A percentile compares a stretch with the other conserved stretches of the same genome.
Conservation (phyloP, 1,284 basidiomycete genomes). For the Sphaerobolus stellatus region DNA sequence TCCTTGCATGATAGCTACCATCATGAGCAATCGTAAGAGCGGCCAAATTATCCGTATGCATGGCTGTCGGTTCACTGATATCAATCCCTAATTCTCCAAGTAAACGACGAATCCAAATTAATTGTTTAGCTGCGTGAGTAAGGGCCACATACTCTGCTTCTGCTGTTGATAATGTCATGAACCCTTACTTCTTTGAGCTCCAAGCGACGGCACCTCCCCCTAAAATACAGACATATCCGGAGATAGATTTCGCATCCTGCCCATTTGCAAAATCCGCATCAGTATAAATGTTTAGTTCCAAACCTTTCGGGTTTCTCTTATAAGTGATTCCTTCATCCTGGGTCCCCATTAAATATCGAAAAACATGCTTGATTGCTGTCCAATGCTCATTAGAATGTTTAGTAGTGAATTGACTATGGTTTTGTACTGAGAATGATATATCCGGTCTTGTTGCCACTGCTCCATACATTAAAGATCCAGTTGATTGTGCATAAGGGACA, state of each 20-base stretch:
- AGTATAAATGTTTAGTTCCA: constrained; percentile 10
- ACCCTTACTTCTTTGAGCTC: constrained; percentile 16
- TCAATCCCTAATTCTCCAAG: constrained; percentile 15
- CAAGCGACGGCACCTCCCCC: constrained; percentile 16
- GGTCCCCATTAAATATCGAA: constrained; percentile 14
- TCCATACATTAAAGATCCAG: constrained; percentile 21
- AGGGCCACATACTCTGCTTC: constrained; percentile 17
- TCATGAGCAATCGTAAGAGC: constrained; percentile 26
- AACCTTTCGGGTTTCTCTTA: too few species aligned
- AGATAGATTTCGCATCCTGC: constrained; percentile 22
- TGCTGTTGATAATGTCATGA: constrained; percentile 16
- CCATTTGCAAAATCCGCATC: constrained; percentile 21
- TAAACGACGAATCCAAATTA: constrained; percentile 22
- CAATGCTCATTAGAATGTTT: constrained; percentile 11
- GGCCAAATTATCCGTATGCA: constrained; percentile 29
- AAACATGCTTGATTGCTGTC: constrained; percentile 13
- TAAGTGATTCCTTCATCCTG: neutral
- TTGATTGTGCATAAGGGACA: constrained; percentile 5
- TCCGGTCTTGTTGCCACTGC: constrained; percentile 14
- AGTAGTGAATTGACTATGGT: constrained; percentile 1
- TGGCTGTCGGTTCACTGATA: constrained; percentile 1
- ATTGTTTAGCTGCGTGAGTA: constrained; percentile 21
- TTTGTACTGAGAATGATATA: constrained; percentile 7
- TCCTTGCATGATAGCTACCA: constrained; percentile 24
- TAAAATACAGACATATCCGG: constrained; percentile 23